Evolutionary conservation across 306 rosid genomes (phyloP).

Genomic region (Senna tora): DNA sequence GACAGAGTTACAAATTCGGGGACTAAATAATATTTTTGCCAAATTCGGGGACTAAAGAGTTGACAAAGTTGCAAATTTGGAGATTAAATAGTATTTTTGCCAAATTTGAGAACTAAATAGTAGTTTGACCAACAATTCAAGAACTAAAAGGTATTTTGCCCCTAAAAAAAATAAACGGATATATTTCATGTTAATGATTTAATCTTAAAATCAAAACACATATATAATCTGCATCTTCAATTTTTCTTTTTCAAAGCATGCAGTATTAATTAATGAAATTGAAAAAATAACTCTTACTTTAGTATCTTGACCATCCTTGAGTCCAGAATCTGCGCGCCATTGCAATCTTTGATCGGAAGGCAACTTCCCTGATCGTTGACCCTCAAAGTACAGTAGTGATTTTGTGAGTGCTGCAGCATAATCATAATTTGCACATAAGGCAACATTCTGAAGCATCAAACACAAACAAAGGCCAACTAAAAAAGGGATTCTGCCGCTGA

Average conservation of each 20-base stretch:
- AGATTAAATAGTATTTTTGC: no score
- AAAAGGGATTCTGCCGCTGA: background rate
- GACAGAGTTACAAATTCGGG: no score
- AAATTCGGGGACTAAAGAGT: no score
- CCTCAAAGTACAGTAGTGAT: constrained; percentile 54
- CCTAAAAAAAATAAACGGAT: no score
- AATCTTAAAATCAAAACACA: background rate
- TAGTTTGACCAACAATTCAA: no score
- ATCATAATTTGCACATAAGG: constrained; percentile 38
- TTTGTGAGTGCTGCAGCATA: constrained; percentile 53
- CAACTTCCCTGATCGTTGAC: constrained; percentile 65
- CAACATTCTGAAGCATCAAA: constrained; percentile 23
- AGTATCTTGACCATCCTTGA: constrained; percentile 54
- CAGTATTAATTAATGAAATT: background rate
- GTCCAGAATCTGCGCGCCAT: constrained; percentile 68
- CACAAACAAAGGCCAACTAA: constrained; percentile 8
- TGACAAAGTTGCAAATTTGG: no score
- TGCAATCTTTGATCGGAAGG: constrained; percentile 47
- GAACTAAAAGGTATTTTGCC: no score
- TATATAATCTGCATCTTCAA: background rate
- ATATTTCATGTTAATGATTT: background rate
- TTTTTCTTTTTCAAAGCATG: no score
- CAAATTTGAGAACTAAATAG: no score
- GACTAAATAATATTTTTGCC: no score
- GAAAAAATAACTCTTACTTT: constrained; percentile 33